These are phyloP conservation scores for Noccaea bulbosa DNA, from an alignment of 345 rosid species.

Conservation along the genomic window DNA sequence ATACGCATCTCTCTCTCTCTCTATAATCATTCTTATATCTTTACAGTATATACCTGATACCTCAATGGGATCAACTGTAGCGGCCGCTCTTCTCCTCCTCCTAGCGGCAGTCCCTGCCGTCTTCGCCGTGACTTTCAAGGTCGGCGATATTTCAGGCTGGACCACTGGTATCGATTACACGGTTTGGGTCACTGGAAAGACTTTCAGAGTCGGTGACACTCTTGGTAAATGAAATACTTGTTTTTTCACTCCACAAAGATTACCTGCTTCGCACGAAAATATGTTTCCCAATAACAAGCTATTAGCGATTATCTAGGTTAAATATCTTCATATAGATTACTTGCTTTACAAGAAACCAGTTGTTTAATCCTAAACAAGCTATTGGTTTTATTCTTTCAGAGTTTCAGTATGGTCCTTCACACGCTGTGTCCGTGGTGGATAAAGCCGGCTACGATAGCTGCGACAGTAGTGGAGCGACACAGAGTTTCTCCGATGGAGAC, in stretches of 20 bases:
- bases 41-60: background rate
- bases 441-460: conserved; percentile 41
- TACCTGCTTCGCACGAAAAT: background rate
- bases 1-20: conserved; percentile 11
- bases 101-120: conserved; percentile 38
- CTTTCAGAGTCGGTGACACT: conserved; percentile 49
- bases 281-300: background rate
- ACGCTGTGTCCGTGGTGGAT: conserved; percentile 38
- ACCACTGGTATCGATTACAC: conserved; percentile 31
- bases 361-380: background rate
- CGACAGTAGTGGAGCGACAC: conserved; percentile 23
- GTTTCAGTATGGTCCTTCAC: conserved; percentile 39
- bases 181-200: conserved; percentile 40
- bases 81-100: conserved; percentile 35
- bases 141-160: conserved; percentile 46
- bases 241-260: background rate
- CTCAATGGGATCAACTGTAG: conserved; percentile 20
- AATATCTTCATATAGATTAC: background rate
- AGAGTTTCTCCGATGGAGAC: conserved; percentile 25
- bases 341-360: background rate
- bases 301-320: background rate
- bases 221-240: conserved; percentile 25
- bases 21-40: background rate
- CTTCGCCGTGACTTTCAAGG: conserved; percentile 38
- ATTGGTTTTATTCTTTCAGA: conserved; percentile 12